These are phyloP conservation scores for Spongospora subterranea DNA, from an alignment of 208 protist species.

Conservation along the genomic window DNA sequence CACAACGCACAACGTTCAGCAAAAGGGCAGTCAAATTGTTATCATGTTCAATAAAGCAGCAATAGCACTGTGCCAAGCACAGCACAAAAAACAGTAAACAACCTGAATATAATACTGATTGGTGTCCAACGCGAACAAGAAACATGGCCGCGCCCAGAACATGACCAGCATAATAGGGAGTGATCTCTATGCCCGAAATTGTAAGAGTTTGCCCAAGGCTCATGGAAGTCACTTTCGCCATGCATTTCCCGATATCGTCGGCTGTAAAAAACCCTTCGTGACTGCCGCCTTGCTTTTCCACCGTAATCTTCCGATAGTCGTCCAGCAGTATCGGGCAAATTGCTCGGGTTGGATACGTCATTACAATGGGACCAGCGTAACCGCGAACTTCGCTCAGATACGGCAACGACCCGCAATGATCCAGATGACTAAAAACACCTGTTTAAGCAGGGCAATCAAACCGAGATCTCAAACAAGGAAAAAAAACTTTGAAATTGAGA, in stretches of 20 bases:
- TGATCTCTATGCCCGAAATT: slow-evolving; percentile 78
- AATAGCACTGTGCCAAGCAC: background rate
- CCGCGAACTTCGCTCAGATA: slow-evolving; percentile 83
- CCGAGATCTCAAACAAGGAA: slow-evolving; percentile 36
- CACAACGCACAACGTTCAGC: too few species aligned
- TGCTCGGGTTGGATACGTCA: slow-evolving; percentile 75
- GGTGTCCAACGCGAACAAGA: slow-evolving; percentile 76
- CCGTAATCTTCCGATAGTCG: slow-evolving; percentile 84
- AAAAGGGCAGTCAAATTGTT: too few species aligned
- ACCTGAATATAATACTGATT: slow-evolving; percentile 84
- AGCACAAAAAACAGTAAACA: background rate
- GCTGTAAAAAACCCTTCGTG: slow-evolving; percentile 79
- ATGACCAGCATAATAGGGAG: slow-evolving; percentile 89
- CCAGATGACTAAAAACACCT: slow-evolving; percentile 77
- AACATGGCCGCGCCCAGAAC: slow-evolving; percentile 82
- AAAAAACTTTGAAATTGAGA: slow-evolving; percentile 14
- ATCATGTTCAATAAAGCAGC: background rate
- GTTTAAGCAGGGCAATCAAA: slow-evolving; percentile 10
- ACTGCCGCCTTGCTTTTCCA: slow-evolving; percentile 75
- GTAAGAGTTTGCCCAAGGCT: slow-evolving; percentile 79
- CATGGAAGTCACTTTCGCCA: slow-evolving; percentile 80
- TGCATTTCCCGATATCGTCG: slow-evolving; percentile 80
- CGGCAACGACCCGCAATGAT: slow-evolving; percentile 87
- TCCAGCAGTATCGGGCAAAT: slow-evolving; percentile 84
- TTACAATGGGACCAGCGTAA: slow-evolving; percentile 68